Base-by-base conservation (phyloP, 2,329 filamentous ascomycete species). In the Emergomyces africanus region DNA sequence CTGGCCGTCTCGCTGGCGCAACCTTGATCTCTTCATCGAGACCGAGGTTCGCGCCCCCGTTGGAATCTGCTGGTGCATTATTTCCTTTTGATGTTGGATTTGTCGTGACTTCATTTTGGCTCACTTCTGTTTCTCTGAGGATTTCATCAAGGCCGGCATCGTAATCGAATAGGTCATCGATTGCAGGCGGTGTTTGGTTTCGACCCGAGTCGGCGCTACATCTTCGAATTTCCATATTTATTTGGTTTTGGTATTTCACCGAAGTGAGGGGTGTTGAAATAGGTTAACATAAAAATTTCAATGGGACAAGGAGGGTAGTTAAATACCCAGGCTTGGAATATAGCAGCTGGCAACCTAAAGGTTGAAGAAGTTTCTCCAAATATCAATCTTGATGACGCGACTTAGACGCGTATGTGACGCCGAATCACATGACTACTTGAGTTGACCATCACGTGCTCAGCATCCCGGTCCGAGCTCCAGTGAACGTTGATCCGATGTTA, bases 1-100 rank as follows among this genome's bases (percentile, higher is more conserved):
- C 80, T 1, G 90, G 89, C 62, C 84, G 81, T 41, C 85, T 81
- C 66, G 87, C 87, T 74, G 89, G 96, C 46, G 82, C 83, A 4
- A 96, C 81, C 59, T 89, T 86, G 57, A 99, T 82, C 67, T 95
- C 89, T 68, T 95, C 84, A 64, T 97, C 91, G 59, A 96, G 84
- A 51, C 91, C 90, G 2, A 95, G 75, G 0, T 79, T 78, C 64
- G 81, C 81, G 62, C n/a, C 30, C 30, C 77, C 79, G 61, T 18
- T 48, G 33, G 72, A 69, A 39, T 70, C 30, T 25, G 75, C 70
- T 57, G 71, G 76, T 23, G 75, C 77, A n/a, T 57, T 53, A 23
- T 60, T 28, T 58, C 66, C 50, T 61, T 57, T 58, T 61, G 57
- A 63, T 61, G 58, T 58, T 61, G 57, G 63, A 30, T 65, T 70